Evolutionary conservation across 1,284 basidiomycete species (phyloP).

Genomic region (Macrocystidia cucumis): DNA sequence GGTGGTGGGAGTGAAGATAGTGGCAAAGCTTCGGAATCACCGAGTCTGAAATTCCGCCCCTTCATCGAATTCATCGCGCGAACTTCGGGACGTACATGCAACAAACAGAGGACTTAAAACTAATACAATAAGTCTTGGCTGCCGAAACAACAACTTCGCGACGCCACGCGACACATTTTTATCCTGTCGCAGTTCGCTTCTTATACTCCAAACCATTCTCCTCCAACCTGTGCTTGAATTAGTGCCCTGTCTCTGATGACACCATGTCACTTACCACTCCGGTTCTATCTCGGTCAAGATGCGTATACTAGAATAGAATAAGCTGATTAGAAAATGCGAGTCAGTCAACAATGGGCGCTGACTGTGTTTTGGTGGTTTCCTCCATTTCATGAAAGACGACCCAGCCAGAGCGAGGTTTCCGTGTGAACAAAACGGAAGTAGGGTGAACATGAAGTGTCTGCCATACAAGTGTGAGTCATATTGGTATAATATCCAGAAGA

Average conservation of each 20-base stretch:
- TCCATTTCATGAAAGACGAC: slow-evolving; percentile 95
- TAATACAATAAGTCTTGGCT: no score
- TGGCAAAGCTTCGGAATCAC: slow-evolving; percentile 2
- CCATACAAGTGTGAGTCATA: slow-evolving; percentile 1
- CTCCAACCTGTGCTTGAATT: background rate
- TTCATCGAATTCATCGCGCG: no score
- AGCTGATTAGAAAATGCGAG: slow-evolving; percentile 2
- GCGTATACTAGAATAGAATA: slow-evolving; percentile 25
- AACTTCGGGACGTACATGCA: no score
- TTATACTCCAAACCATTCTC: no score
- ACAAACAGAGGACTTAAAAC: no score
- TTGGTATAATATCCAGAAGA: slow-evolving; percentile 2
- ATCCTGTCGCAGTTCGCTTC: no score
- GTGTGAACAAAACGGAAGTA: slow-evolving; percentile 89
- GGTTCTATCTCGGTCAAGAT: slow-evolving; percentile 38
- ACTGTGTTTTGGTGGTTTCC: slow-evolving; percentile 91
- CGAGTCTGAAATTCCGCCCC: no score
- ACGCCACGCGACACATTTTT: no score
- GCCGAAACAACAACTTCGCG: no score
- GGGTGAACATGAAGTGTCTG: slow-evolving; percentile 89
- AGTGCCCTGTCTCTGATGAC: background rate
- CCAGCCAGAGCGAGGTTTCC: slow-evolving; percentile 86
- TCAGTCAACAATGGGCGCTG: slow-evolving; percentile 19
- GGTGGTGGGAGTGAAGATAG: background rate
- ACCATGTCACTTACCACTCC: slow-evolving; percentile 27